Evolutionary conservation across 257 asterid genomes (phyloP).

Genomic region (Ocimum tenuiflorum): DNA sequence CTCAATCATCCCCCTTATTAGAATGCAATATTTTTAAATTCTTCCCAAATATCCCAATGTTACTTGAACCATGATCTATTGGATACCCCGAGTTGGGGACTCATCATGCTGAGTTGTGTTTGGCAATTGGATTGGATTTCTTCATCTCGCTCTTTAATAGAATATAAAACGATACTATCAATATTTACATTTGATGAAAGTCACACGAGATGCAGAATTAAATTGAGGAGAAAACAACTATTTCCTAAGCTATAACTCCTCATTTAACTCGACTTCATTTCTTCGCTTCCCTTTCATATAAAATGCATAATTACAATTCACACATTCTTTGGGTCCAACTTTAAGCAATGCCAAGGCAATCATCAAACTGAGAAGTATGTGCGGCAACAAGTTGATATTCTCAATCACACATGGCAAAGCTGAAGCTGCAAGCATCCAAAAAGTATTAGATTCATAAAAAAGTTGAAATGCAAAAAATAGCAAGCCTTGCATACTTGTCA

Average conservation of each 20-base stretch:
- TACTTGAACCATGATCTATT: no score
- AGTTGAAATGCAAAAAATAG: background rate
- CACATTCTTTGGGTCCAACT: conserved; percentile 16
- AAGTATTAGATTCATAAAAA: background rate
- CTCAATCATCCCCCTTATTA: no score
- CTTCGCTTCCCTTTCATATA: background rate
- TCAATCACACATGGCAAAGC: conserved; percentile 26
- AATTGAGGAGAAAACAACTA: no score
- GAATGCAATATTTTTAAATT: no score
- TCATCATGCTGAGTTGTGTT: no score
- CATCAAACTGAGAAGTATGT: conserved; percentile 23
- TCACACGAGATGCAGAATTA: no score
- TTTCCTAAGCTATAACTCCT: background rate
- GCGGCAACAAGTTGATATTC: conserved; percentile 25
- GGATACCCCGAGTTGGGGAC: no score
- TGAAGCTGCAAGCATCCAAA: conserved; percentile 15
- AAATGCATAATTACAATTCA: conserved; percentile 2
- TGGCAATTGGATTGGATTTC: no score
- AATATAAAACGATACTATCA: no score
- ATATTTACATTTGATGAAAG: no score
- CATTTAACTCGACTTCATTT: background rate
- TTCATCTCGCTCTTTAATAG: no score
- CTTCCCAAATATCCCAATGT: no score
- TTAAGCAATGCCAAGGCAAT: background rate
- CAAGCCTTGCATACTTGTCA: conserved; percentile 38